Evolutionary conservation across 345 rosid species (phyloP).

Genomic region (Crucihimalaya himalaica): DNA sequence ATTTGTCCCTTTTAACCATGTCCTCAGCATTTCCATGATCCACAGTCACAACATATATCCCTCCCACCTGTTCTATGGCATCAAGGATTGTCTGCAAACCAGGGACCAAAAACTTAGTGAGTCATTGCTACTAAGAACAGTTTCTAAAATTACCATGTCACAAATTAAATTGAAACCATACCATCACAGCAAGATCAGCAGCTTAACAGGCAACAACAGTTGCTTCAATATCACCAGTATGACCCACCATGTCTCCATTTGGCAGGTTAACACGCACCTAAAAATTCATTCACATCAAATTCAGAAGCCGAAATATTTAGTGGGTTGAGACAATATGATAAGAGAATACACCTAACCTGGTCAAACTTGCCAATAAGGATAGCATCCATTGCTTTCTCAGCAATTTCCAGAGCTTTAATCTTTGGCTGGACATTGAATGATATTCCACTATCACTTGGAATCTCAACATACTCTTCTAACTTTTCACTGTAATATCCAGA

Average conservation of each 20-base stretch:
- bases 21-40: conserved; percentile 99
- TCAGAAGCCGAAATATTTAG: background rate
- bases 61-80: conserved; percentile 79
- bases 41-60: conserved; percentile 89
- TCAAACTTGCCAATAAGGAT: conserved; percentile 81
- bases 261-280: conserved; percentile 94
- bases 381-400: conserved; percentile 87
- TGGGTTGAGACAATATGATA: background rate
- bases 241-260: conserved; percentile 97
- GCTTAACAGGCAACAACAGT: conserved; percentile 89
- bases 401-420: conserved; percentile 94
- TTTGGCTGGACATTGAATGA: conserved; percentile 88
- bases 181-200: conserved; percentile 92
- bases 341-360: conserved; percentile 55
- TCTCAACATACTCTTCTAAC: conserved; percentile 86
- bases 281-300: conserved; percentile 4
- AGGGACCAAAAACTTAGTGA: conserved; percentile 2
- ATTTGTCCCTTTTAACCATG: conserved; percentile 95
- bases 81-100: conserved; percentile 78
- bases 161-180: conserved; percentile 24
- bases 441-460: conserved; percentile 92
- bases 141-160: background rate
- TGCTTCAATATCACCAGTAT: conserved; percentile 88
- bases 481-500: conserved; percentile 79
- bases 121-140: background rate